Evolutionary conservation across 768 basidiomycete species (phyloP).

Genomic region (Mycena olivaceomarginata): DNA sequence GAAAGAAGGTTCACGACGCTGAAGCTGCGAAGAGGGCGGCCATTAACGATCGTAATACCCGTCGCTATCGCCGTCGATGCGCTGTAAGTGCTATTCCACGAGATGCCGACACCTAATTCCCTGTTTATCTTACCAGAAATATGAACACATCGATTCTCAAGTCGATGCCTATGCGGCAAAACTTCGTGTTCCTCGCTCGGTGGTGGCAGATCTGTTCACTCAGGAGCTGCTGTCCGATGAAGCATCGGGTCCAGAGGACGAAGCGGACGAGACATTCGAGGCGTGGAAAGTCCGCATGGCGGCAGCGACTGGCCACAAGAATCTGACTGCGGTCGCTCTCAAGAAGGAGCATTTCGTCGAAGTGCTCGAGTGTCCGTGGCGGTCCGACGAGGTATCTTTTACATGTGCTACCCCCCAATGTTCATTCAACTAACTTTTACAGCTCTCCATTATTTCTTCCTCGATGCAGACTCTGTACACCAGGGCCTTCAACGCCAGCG

Average conservation of each 20-base stretch:
- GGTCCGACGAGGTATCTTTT: too few relatives aligned
- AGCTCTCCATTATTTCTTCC: not conserved
- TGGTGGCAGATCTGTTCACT: not conserved
- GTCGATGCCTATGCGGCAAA: not conserved
- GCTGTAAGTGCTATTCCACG: not conserved
- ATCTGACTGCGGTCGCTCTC: not conserved
- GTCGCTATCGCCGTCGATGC: not conserved
- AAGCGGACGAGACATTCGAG: not conserved
- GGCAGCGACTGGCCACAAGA: not conserved
- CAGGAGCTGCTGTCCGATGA: slow-evolving; percentile 13
- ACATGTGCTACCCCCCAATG: not conserved
- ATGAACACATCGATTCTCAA: not conserved
- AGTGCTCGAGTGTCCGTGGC: slow-evolving; percentile 1
- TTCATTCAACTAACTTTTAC: not conserved
- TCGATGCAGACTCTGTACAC: not conserved
- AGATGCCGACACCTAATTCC: not conserved
- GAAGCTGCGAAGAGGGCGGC: not conserved
- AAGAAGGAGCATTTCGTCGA: not conserved
- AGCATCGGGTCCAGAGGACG: too few relatives aligned
- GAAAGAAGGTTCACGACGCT: too few relatives aligned
- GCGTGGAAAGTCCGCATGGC: slow-evolving; percentile 26
- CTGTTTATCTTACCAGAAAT: slow-evolving; percentile 1
- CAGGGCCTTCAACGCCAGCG: not conserved
- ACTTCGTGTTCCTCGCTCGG: not conserved
- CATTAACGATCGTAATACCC: not conserved